These are phyloP conservation scores for Aspergillus fijiensis DNA, from an alignment of 2,329 filamentous ascomycete genomes.

Conservation along the genomic window DNA sequence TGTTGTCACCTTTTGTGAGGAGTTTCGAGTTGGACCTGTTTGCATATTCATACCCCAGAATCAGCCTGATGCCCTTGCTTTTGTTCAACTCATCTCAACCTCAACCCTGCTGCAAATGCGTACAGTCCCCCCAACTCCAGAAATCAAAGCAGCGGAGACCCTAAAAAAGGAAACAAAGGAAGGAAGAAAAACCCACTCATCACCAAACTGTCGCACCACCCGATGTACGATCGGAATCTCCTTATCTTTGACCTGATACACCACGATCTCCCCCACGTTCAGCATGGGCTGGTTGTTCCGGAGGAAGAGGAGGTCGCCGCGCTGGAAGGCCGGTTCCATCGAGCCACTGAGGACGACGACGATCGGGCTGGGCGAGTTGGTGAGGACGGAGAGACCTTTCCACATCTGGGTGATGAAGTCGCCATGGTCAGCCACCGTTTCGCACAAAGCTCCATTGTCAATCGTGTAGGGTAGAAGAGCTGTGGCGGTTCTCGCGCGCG, in stretches of 20 bases:
- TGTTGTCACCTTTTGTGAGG: conserved; percentile 97
- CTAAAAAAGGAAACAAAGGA: too few species aligned
- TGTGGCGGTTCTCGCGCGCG: not conserved
- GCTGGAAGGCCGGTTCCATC: conserved; percentile 67
- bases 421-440: not conserved
- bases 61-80: not conserved
- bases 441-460: too few species aligned
- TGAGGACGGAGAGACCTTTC: conserved; percentile 81
- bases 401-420: conserved; percentile 50
- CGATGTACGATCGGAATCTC: conserved; percentile 97
- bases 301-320: conserved; percentile 63
- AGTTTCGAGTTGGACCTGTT: conserved; percentile 52
- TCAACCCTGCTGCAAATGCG: not conserved
- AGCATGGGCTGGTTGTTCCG: conserved; percentile 64
- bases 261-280: conserved; percentile 70
- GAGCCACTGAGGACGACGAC: conserved; percentile 63
- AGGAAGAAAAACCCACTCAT: conserved; percentile 31
- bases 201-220: conserved; percentile 68
- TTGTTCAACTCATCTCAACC: too few species aligned
- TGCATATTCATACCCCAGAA: not conserved
- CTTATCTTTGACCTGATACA: conserved; percentile 86
- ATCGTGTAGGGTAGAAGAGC: too few species aligned
- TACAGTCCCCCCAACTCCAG: too few species aligned
- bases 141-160: too few species aligned
- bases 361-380: conserved; percentile 70